phyloP scores from a whole-genome alignment of 2,329 filamentous ascomycete genomes.

The Beauveria scarabaeidicola region DNA sequence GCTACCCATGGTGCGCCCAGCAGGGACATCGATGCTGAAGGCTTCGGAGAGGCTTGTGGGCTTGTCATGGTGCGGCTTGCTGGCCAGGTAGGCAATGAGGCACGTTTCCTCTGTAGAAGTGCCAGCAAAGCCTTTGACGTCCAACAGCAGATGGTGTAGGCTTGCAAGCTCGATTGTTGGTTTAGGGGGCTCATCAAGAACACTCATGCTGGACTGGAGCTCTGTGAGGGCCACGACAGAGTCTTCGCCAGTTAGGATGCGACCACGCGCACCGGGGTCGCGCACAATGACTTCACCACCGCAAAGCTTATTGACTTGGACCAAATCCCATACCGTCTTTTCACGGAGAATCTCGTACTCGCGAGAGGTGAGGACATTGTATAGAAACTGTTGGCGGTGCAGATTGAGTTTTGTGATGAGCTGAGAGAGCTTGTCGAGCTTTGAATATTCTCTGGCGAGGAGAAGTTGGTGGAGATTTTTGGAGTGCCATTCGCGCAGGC shows the following conservation, averaged over 20 bases:
- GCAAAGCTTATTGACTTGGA: constrained; percentile 88
- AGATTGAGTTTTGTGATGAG: constrained; percentile 79
- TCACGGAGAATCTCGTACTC: constrained; percentile 77
- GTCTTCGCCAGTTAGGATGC: constrained; percentile 84
- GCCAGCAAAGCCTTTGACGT: constrained; percentile 74
- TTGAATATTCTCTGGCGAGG: constrained; percentile 70
- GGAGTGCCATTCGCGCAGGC: constrained; percentile 95
- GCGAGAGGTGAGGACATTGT: constrained; percentile 82
- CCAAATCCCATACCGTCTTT: constrained; percentile 90
- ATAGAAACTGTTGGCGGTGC: constrained; percentile 79
- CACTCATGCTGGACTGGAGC: constrained; percentile 91
- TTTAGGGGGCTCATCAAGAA: constrained; percentile 74
- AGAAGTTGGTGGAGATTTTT: constrained; percentile 91
- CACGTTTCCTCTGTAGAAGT: constrained; percentile 67
- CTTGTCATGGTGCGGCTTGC: constrained; percentile 55
- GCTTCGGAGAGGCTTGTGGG: constrained; percentile 70
- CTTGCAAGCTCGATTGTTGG: constrained; percentile 58
- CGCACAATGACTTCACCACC: constrained; percentile 91
- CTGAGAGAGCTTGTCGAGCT: constrained; percentile 71
- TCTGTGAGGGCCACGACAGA: constrained; percentile 86
- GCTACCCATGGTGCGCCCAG: constrained; percentile 61
- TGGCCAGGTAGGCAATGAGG: constrained; percentile 69
- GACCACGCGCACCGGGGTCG: constrained; percentile 72
- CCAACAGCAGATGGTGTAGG: constrained; percentile 73
- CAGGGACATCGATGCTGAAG: constrained; percentile 69